Base-by-base conservation (phyloP, 192 early-diverging fungal species). In the Podila minutissima region DNA sequence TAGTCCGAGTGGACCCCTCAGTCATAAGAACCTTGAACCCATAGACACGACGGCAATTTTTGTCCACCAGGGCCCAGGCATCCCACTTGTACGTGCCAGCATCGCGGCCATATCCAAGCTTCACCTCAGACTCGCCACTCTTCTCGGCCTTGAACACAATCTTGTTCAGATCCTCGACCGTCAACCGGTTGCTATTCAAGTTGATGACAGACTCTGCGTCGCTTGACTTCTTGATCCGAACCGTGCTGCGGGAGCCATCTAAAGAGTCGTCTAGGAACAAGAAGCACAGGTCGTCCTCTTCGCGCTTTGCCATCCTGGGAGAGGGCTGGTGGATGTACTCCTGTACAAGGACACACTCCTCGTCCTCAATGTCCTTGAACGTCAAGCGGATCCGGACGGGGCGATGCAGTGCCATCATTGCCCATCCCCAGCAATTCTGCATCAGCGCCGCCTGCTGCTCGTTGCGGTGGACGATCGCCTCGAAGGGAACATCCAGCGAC, bases 61-160 rank as follows among this genome's bases (percentile, higher is more conserved):
- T 35, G 62, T 88, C 87, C 7, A 88, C 63, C 19, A 88, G 57
- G 1, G 85, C 87, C 87, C 87, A 88, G 38, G 70, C 83, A 46
- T 83, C 73, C 81, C 66, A 82, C 22, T 66, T 67, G 66, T 61
- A 64, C 5, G 46, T 11, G 4, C 66, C 83, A n/a, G 31, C 4
- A 53, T 75, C 73, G 12, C 58, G 69, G 59, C 71, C 75, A 24
- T 28, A 46, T 7, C 51, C 51, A n/a, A 86, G 48, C 58, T 86
- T 64, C 7, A 83, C 31, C 71, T 86, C 84, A 1, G 74, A 73
- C 7, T 51, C 38, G 19, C 72, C 71, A 4, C 20, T 67, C 49
- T 82, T 66, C 53, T 75, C 73, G 19, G 85, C 87, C 22, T 70
- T 51, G 69, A 78, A 83, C 0, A 84, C 87, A 62, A 88, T 49